These are phyloP conservation scores for Leccinum uliginosum DNA, from an alignment of 768 basidiomycete species.

Conservation along the genomic window DNA sequence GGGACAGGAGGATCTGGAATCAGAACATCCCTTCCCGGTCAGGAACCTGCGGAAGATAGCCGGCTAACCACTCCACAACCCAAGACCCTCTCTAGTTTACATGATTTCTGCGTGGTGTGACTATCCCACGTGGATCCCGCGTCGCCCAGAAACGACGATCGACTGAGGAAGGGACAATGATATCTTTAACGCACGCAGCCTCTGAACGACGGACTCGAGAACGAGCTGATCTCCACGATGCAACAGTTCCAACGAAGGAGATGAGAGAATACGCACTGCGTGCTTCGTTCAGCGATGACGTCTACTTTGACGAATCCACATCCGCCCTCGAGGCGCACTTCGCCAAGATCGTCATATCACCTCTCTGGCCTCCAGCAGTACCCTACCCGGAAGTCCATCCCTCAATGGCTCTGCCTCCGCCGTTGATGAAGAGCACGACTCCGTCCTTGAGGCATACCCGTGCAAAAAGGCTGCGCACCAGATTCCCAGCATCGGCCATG, in stretches of 20 bases:
- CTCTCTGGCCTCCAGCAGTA: constrained; percentile 57
- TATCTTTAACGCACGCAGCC: constrained; percentile 30
- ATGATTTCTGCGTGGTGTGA: no score
- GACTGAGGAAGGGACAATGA: no score
- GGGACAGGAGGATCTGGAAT: no score
- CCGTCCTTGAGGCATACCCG: constrained; percentile 47
- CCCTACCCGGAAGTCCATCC: constrained; percentile 91
- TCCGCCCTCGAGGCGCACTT: constrained; percentile 66
- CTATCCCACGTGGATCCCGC: no score
- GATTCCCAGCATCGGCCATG: constrained; percentile 45
- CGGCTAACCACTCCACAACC: no score
- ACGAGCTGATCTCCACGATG: neutral
- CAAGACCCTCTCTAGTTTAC: no score
- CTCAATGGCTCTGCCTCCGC: constrained; percentile 96
- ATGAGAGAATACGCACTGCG: constrained; percentile 70
- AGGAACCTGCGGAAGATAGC: no score
- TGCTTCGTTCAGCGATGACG: constrained; percentile 75
- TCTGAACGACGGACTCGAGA: neutral
- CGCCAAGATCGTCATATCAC: constrained; percentile 57
- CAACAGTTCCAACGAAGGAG: constrained; percentile 59
- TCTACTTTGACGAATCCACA: constrained; percentile 61
- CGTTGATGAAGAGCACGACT: constrained; percentile 71
- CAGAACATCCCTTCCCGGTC: no score
- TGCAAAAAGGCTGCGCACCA: constrained; percentile 37
- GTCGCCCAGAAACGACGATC: no score